Conservation (phyloP, 352 stramenopile species). For the Phytophthora hibernalis region DNA sequence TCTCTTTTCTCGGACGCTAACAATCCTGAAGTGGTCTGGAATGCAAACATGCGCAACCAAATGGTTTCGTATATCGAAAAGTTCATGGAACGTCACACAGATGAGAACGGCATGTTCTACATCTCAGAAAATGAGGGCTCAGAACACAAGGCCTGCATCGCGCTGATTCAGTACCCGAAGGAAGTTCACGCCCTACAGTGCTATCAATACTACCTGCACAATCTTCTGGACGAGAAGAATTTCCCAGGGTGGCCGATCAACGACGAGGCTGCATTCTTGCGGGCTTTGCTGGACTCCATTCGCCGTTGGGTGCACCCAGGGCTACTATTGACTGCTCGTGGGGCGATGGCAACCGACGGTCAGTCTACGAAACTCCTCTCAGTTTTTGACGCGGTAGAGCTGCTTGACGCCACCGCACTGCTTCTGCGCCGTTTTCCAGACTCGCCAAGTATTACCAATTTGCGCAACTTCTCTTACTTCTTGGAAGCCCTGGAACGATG, state of each 20-base stretch:
- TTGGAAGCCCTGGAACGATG: constrained; percentile 83
- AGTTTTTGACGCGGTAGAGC: constrained; percentile 74
- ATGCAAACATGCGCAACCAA: constrained; percentile 84
- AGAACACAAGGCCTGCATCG: constrained; percentile 81
- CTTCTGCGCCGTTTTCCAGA: constrained; percentile 81
- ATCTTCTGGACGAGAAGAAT: constrained; percentile 83
- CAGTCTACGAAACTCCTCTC: constrained; percentile 71
- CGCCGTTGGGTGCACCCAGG: constrained; percentile 80
- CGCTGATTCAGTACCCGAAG: constrained; percentile 83
- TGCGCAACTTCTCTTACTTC: constrained; percentile 74
- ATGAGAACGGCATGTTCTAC: constrained; percentile 74
- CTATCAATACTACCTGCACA: constrained; percentile 91
- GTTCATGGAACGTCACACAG: constrained; percentile 81
- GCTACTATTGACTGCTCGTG: constrained; percentile 47
- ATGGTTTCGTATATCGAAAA: constrained; percentile 90
- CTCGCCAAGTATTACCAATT: constrained; percentile 60
- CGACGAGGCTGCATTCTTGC: constrained; percentile 78
- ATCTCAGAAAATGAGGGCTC: constrained; percentile 72
- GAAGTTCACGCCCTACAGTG: constrained; percentile 88
- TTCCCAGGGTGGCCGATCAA: constrained; percentile 92
- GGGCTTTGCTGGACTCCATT: constrained; percentile 78
- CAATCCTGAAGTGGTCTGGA: constrained; percentile 90
- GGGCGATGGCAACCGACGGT: constrained; percentile 47
- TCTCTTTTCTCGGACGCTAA: constrained; percentile 85
- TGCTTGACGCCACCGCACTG: constrained; percentile 74